Conservation (phyloP, 345 rosid genomes). For the Syzygium aqueum region DNA sequence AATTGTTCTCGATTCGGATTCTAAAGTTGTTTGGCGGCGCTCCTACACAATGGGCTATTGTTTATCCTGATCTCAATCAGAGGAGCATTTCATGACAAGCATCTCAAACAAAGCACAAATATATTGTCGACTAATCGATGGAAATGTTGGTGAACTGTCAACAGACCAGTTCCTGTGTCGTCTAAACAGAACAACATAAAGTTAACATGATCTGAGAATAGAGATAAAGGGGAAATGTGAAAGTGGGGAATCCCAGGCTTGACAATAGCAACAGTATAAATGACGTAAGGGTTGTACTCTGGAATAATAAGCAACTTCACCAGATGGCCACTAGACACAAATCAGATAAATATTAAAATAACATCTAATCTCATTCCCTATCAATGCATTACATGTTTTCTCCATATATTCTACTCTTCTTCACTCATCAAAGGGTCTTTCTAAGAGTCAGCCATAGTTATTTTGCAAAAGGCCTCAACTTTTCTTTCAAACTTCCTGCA, state of each 20-base stretch:
- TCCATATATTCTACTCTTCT: conserved; percentile 20
- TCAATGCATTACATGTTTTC: conserved; percentile 10
- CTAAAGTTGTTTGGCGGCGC: neutral
- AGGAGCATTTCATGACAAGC: conserved; percentile 8
- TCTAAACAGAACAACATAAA: neutral
- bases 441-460: conserved; percentile 12
- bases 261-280: conserved; percentile 22
- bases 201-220: conserved; percentile 19
- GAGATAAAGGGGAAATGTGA: neutral
- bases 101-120: conserved; percentile 1
- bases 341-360: conserved; percentile 4
- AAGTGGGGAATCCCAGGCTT: conserved; percentile 60
- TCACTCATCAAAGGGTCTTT: conserved; percentile 17
- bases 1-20: neutral
- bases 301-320: conserved; percentile 26
- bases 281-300: conserved; percentile 39
- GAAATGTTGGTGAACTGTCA: conserved; percentile 10
- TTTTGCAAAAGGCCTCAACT: conserved; percentile 6
- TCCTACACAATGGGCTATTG: neutral
- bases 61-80: neutral
- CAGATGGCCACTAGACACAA: conserved; percentile 27
- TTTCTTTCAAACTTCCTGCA: neutral
- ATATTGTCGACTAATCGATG: conserved; percentile 12
- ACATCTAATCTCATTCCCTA: conserved; percentile 1
- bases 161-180: conserved; percentile 10